Base-by-base conservation (phyloP, 495 filamentous ascomycete genomes). In the Lasiosphaeria ovina region DNA sequence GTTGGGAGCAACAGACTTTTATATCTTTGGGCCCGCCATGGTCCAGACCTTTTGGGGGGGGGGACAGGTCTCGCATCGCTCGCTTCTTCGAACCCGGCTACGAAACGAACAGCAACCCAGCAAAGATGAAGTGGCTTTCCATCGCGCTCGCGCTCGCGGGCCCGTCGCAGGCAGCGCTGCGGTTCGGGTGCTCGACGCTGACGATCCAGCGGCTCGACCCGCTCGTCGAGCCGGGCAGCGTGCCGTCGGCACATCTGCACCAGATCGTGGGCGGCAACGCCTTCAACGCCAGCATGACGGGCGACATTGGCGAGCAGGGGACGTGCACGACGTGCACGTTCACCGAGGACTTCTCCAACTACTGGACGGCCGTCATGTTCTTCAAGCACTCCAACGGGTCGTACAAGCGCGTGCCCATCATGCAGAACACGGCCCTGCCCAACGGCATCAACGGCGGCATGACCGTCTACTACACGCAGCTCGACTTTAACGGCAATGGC, bases 331-430 rank as follows among this genome's bases (percentile, higher is more conserved):
- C 60, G n/a, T 62, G 60, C 47, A 73, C 70, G 16, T 76, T 77
- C 62, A 61, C 66, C 9, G 77, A 80, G 63, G 76, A 79, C 55
- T 77, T 80, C 54, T 79, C 75, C 55, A 77, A 78, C 65, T 78
- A 78, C 65, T 78, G 76, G 76, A 81, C 79, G 0, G 79, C 79
- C 54, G 74, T 73, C 11, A 71, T 82, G 72, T 83, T 77, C 70
- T 80, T 82, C 66, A 74, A 71, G 67, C 72, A 79, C 61, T 64
- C 74, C 61, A 82, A 82, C 64, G 79, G 79, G 45, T 74, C 72
- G 40, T 82, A 79, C 69, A 71, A 76, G 65, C 69, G 70, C 17
- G 74, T 81, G 5, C 73, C 75, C 31, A 68, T 74, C 51, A 72
- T 70, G 60, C 70, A 74, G 49, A 76, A 80, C 60, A 67, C 74